phyloP scores from a whole-genome alignment of 257 asterid genomes.

The Buddleja alternifolia region DNA sequence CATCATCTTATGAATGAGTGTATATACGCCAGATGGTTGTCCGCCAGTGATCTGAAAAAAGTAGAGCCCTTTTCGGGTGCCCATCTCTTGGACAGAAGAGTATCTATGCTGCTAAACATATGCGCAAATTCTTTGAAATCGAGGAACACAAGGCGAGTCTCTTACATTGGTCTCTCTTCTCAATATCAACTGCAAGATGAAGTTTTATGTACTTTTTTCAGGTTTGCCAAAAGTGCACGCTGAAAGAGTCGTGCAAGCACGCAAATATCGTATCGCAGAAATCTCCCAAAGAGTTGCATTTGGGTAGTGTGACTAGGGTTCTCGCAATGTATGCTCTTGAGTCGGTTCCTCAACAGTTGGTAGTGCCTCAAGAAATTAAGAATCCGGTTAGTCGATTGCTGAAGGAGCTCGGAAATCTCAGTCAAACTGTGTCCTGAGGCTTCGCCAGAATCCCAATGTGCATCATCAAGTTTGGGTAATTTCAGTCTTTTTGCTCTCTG shows the following conservation, averaged over 20 bases:
- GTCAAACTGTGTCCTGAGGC: constrained; percentile 39
- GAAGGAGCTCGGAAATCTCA: constrained; percentile 61
- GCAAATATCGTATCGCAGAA: constrained; percentile 46
- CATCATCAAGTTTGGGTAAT: neutral
- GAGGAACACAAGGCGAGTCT: constrained; percentile 66
- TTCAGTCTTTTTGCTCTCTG: neutral
- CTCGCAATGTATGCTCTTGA: constrained; percentile 66
- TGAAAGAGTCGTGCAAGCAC: constrained; percentile 59
- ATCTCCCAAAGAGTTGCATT: constrained; percentile 34
- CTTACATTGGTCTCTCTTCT: constrained; percentile 14
- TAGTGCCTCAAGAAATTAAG: constrained; percentile 62
- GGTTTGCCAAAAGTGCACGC: constrained; percentile 73
- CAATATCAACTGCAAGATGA: neutral
- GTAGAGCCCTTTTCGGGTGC: constrained; percentile 83
- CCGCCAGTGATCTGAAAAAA: constrained; percentile 77
- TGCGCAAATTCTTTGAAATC: constrained; percentile 69
- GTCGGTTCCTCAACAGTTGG: constrained; percentile 55
- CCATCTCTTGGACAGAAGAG: constrained; percentile 57
- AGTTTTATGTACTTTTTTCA: constrained; percentile 36
- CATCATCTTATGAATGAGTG: constrained; percentile 33
- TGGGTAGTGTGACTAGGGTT: constrained; percentile 56
- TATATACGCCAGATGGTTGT: constrained; percentile 75
- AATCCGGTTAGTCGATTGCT: constrained; percentile 54
- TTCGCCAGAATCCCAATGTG: constrained; percentile 4
- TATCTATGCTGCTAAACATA: constrained; percentile 56